phyloP scores from a whole-genome alignment of 2,329 filamentous ascomycete species.

The Verticillium isaacii region DNA sequence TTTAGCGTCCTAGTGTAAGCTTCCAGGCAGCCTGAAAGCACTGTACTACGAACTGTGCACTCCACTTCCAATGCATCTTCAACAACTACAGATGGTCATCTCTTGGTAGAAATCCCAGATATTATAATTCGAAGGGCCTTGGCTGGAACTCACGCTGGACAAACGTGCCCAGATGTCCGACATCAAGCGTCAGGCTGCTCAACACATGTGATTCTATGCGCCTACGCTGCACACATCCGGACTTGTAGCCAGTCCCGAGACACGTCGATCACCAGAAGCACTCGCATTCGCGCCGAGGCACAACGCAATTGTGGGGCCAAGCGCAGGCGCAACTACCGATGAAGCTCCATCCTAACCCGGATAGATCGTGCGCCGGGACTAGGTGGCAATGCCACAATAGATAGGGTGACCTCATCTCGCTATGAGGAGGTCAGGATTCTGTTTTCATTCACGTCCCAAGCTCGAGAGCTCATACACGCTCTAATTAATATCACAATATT shows the following conservation, averaged over 20 bases:
- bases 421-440: not conserved
- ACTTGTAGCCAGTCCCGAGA: not conserved
- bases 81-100: no score
- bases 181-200: not conserved
- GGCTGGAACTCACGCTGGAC: no score
- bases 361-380: not conserved
- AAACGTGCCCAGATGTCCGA: not conserved
- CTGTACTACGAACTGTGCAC: no score
- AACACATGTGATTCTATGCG: not conserved
- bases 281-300: not conserved
- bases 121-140: no score
- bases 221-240: not conserved
- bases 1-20: not conserved
- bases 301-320: not conserved
- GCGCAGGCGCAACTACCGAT: not conserved
- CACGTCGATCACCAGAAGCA: not conserved
- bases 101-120: no score
- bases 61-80: no score
- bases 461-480: not conserved
- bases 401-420: not conserved
- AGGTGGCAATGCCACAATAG: not conserved
- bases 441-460: no score
- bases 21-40: not conserved
- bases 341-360: not conserved
- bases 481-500: not conserved